A percentile compares a stretch with the other conserved stretches of the same genome.
These are phyloP conservation scores for Mycena vitilis DNA, from an alignment of 768 basidiomycete genomes.

Conservation along the genomic window DNA sequence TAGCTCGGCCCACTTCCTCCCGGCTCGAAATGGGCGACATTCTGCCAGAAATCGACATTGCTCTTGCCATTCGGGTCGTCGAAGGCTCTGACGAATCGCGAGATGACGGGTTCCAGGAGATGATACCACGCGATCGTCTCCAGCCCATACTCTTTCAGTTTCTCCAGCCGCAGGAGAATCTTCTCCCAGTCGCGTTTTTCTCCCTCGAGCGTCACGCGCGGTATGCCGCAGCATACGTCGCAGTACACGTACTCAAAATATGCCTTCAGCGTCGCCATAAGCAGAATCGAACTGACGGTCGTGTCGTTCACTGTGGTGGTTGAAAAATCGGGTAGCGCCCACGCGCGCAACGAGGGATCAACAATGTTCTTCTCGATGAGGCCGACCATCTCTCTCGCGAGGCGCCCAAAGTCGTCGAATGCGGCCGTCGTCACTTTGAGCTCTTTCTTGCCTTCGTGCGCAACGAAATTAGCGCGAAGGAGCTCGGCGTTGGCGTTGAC, in stretches of 20 bases:
- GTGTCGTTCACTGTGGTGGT: constrained; percentile 57
- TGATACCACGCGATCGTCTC: constrained; percentile 48
- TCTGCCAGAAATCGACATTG: constrained; percentile 16
- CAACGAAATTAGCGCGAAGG: constrained; percentile 45
- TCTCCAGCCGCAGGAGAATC: constrained; percentile 50
- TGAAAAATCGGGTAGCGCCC: constrained; percentile 56
- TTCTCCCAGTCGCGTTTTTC: constrained; percentile 51
- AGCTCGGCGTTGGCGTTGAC: constrained; percentile 50
- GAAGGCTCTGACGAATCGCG: constrained; percentile 50
- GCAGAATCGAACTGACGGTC: constrained; percentile 49
- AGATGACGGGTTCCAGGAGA: constrained; percentile 53
- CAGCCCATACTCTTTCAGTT: constrained; percentile 50
- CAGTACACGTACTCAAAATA: constrained; percentile 50
- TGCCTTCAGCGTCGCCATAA: constrained; percentile 58
- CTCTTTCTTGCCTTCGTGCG: constrained; percentile 40
- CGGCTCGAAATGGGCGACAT: constrained; percentile 6
- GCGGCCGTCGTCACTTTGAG: constrained; percentile 31
- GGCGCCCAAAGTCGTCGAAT: constrained; percentile 38
- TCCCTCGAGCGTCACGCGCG: constrained; percentile 58
- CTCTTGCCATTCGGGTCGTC: constrained; percentile 29
- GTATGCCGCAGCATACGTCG: constrained; percentile 52
- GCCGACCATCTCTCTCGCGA: constrained; percentile 25
- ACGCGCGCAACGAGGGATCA: constrained; percentile 45
- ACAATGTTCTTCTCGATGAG: constrained; percentile 15
- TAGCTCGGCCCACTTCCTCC: constrained; percentile 8